Conservation (phyloP, 2,329 filamentous ascomycete species). For the Elsinoe fawcettii region DNA sequence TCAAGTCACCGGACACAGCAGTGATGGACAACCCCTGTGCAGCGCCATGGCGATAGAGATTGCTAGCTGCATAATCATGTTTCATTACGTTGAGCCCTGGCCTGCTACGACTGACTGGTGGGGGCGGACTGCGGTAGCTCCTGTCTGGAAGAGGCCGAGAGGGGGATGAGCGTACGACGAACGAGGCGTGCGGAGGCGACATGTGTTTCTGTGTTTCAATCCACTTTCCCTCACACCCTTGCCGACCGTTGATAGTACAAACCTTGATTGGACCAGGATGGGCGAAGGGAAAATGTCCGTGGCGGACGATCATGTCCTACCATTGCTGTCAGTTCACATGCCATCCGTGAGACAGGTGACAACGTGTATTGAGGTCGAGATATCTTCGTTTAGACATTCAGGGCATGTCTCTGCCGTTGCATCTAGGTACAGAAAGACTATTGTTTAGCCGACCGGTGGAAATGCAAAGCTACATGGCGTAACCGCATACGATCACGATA, state of each 20-base stretch:
- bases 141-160: neutral
- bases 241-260: constrained; percentile 10
- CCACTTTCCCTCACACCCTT: neutral
- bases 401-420: neutral
- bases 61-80: constrained; percentile 1
- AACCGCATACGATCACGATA: neutral
- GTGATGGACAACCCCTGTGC: constrained; percentile 1
- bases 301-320: neutral
- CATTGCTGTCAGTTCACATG: neutral
- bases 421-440: neutral
- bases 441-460: constrained; percentile 9
- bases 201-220: constrained; percentile 12
- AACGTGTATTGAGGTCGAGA: neutral
- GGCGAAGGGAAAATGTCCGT: constrained; percentile 1
- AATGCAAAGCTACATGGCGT: neutral
- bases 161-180: neutral
- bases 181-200: neutral
- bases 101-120: neutral
- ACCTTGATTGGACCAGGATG: constrained; percentile 1
- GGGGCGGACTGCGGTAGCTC: neutral
- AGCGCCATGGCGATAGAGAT: constrained; percentile 6
- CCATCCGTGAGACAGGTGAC: neutral
- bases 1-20: neutral
- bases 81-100: constrained; percentile 12
- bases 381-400: neutral